A percentile compares a stretch with the other conserved stretches of the same genome.
These are phyloP conservation scores for Agrostemma githago DNA, from an alignment of 148 eudicot species.

Conservation along the genomic window DNA sequence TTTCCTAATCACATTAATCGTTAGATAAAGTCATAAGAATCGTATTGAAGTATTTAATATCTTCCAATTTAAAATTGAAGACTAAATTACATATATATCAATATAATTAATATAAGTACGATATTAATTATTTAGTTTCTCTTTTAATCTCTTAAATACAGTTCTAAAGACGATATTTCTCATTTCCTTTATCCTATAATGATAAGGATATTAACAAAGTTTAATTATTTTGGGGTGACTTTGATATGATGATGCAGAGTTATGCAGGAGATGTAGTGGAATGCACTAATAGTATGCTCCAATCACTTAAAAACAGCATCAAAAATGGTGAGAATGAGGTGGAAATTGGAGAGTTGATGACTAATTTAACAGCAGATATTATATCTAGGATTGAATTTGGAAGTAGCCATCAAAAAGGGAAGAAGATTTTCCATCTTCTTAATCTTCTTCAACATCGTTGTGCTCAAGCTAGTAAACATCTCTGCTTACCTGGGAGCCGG, in stretches of 20 bases:
- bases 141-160: too few relatives aligned
- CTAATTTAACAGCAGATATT: conserved; percentile 67
- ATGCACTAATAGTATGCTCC: conserved; percentile 62
- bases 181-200: too few relatives aligned
- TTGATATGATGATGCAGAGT: conserved; percentile 38
- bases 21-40: too few relatives aligned
- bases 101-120: too few relatives aligned
- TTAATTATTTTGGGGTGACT: too few relatives aligned
- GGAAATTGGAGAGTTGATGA: conserved; percentile 80
- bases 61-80: too few relatives aligned
- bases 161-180: too few relatives aligned
- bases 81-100: too few relatives aligned
- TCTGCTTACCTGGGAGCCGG: conserved; percentile 90
- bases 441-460: conserved; percentile 59
- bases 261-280: conserved; percentile 80
- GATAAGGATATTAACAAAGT: too few relatives aligned
- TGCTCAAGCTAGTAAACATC: conserved; percentile 78
- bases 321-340: conserved; percentile 44
- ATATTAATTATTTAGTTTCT: too few relatives aligned
- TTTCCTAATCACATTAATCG: not conserved
- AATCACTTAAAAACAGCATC: conserved; percentile 34
- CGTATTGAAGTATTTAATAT: too few relatives aligned
- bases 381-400: conserved; percentile 84
- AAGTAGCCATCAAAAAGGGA: conserved; percentile 74
- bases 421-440: conserved; percentile 58